Evolutionary conservation across 306 rosid species (phyloP).

Genomic region (Acacia acuminata): DNA sequence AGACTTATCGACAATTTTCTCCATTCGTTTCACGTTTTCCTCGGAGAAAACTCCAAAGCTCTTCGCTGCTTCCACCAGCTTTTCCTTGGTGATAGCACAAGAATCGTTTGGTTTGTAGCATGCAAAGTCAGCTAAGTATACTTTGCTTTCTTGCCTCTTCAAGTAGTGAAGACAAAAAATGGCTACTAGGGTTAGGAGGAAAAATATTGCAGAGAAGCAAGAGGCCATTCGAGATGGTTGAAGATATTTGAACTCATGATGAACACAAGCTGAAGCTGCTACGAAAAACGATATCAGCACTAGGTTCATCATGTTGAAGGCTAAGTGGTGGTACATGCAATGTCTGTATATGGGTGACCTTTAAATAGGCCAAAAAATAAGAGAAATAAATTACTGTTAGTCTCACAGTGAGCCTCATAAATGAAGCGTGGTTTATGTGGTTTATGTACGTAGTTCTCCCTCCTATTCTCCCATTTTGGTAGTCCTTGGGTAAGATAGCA

Average conservation of each 20-base stretch:
- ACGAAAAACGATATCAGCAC: background rate
- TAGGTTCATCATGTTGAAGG: background rate
- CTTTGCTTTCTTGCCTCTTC: background rate
- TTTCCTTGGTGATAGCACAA: slow-evolving; percentile 5
- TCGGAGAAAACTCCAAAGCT: background rate
- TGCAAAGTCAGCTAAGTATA: slow-evolving; percentile 38
- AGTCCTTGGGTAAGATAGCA: too few species aligned
- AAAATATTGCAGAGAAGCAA: background rate
- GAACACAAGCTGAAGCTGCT: background rate
- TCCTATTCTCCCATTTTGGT: too few species aligned
- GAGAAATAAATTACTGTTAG: too few species aligned
- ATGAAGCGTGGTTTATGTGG: too few species aligned
- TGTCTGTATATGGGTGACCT: background rate
- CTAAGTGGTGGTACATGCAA: background rate
- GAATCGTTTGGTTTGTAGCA: slow-evolving; percentile 32
- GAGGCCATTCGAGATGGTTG: background rate
- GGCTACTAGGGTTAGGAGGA: background rate
- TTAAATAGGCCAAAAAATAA: too few species aligned
- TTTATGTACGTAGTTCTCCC: too few species aligned
- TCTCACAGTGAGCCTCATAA: too few species aligned
- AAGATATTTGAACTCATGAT: background rate
- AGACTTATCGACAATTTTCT: slow-evolving; percentile 6
- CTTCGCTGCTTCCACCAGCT: background rate
- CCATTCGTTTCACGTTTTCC: slow-evolving; percentile 13
- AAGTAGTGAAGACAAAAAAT: background rate